Percentiles rank a stretch among this genome's conserved stretches.
Conservation (phyloP, 345 rosid genomes). For the Citrus australasica region DNA sequence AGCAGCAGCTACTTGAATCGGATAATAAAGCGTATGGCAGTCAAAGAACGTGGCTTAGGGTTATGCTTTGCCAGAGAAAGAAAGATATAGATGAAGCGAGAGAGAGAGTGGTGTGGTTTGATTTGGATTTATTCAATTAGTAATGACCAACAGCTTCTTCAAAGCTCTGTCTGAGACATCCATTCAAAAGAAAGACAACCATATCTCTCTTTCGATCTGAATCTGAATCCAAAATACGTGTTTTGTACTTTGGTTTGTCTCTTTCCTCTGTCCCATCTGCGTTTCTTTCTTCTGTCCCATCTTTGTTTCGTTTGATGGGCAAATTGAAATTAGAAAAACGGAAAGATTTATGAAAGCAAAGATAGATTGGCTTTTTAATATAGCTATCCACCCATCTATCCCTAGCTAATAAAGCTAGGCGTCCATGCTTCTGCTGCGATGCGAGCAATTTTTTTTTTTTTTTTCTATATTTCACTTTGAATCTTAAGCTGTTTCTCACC, state of each 20-base stretch:
- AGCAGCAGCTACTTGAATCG: conserved; percentile 11
- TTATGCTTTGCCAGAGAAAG: conserved; percentile 24
- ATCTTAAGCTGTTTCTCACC: neutral
- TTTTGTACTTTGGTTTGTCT: conserved; percentile 16
- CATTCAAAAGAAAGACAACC: neutral
- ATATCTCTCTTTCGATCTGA: neutral
- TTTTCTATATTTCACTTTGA: neutral
- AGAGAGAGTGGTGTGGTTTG: neutral
- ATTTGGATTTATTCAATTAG: neutral
- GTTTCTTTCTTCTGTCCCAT: neutral
- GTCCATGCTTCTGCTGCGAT: too few relatives aligned
- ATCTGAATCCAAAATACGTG: neutral
- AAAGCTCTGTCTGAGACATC: too few relatives aligned
- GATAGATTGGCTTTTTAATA: too few relatives aligned
- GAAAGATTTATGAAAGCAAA: too few relatives aligned
- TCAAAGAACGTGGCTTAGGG: conserved; percentile 35
- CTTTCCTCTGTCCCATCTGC: neutral
- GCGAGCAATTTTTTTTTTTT: too few relatives aligned
- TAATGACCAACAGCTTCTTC: neutral
- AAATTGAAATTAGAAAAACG: neutral
- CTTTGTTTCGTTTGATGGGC: neutral
- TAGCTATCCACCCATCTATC: neutral
- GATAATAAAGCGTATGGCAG: conserved; percentile 30
- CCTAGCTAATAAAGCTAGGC: too few relatives aligned
- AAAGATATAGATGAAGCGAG: neutral